Evolutionary conservation across 179 eudicot genomes (phyloP), one percentile per base, ranked within the genome.

Genomic region (Beta corolliflora): DNA sequence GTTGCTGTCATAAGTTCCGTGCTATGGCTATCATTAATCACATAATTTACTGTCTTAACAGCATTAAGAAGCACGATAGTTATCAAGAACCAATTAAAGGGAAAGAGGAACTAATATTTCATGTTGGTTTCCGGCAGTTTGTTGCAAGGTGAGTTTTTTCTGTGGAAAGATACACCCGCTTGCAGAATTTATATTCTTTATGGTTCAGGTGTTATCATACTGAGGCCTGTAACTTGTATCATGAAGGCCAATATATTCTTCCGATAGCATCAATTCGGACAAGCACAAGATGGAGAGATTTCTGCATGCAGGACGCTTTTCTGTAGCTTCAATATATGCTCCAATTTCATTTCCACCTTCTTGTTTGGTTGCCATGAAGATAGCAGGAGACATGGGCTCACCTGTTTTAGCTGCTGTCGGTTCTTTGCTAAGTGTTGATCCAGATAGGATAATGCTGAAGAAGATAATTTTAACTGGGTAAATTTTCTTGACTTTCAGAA

Each of bases 241-340:
- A 69, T 70, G 72, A 90, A 96, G 99, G 93, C 99, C 99, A 23
- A 84, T 93, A 65, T 96, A 87, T 86, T 93, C 99, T 74, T 88
- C 96, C 8, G 99, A 94, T 83, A 94, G 82, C 83, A 80, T 89
- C 31, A 90, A 89, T 84, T 87, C 94, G 19, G 97, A 93, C 87
- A 94, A 94, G 89, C 91, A 89, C 91, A 96, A 96, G 89, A 94
- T 96, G 99, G 99, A 96, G 87, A 94, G 92, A 84, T 96, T 96
- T 88, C 98, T 96, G 85, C 98, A 96, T 88, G 84, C 92, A 2
- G 99, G 99, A 63, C 85, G 91, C 68, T 92, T 91, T 87, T 93
- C 94, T 14, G 83, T 96, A 78, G 98, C 98, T 81, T 94, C 99
- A 60, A 83, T 96, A 71, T 96, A 88, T 84, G 99, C 98, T 66